A percentile compares a stretch with the other conserved stretches of the same genome.
Evolutionary conservation across 2,329 filamentous ascomycete species (phyloP).

Genomic region (Didymella arachidicola): DNA sequence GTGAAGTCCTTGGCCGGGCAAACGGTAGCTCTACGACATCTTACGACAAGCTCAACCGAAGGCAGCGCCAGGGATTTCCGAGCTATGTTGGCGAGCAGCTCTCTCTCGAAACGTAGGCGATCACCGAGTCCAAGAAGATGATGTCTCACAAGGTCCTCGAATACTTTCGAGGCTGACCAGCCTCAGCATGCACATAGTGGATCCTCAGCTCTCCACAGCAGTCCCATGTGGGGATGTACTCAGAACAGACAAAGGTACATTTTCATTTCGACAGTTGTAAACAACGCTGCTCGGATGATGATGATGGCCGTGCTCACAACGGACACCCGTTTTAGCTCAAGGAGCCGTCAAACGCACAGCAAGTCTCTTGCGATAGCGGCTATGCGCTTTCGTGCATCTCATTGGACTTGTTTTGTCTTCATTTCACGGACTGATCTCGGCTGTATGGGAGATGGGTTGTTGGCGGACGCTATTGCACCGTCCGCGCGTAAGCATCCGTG

Average conservation of each 20-base stretch:
- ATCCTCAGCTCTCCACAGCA: conserved; percentile 12
- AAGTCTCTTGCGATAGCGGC: conserved; percentile 11
- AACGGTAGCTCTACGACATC: background rate
- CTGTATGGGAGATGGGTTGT: conserved; percentile 15
- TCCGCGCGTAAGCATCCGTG: conserved; percentile 34
- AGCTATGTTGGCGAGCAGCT: conserved; percentile 1
- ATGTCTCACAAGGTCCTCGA: conserved; percentile 2
- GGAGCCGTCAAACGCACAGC: conserved; percentile 5
- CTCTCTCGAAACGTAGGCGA: conserved; percentile 1
- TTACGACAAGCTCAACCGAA: background rate
- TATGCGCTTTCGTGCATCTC: conserved; percentile 2
- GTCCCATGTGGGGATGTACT: background rate
- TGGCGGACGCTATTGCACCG: conserved; percentile 29
- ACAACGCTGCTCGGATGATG: background rate
- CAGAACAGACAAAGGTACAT: background rate
- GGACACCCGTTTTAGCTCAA: conserved; percentile 1
- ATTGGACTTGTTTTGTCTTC: conserved; percentile 25
- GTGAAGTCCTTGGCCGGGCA: background rate
- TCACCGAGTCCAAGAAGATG: conserved; percentile 1
- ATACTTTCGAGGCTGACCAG: background rate
- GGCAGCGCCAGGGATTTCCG: background rate
- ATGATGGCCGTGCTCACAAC: background rate
- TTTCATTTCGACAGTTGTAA: background rate
- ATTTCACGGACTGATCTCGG: conserved; percentile 10
- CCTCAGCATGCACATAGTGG: conserved; percentile 3